Conservation (phyloP, 805 yeast genomes). For the Ogataea ganodermae region DNA sequence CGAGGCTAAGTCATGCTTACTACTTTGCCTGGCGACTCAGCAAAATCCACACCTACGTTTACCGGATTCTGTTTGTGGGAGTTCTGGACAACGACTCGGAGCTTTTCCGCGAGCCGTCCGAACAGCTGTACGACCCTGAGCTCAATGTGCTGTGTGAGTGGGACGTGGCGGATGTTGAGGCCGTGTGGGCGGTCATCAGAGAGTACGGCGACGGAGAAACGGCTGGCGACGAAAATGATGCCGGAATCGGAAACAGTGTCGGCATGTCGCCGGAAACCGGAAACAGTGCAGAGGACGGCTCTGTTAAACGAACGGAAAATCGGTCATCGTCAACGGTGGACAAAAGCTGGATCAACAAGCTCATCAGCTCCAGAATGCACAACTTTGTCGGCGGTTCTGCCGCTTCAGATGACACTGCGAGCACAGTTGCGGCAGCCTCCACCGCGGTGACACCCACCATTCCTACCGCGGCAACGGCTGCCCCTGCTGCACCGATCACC, state of each 20-base stretch:
- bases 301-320: background rate
- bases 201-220: background rate
- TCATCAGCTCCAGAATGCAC: slow-evolving; percentile 11
- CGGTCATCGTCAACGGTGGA: slow-evolving; percentile 7
- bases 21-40: slow-evolving; percentile 27
- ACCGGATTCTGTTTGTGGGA: slow-evolving; percentile 4
- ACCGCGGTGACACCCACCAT: background rate
- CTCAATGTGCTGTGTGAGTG: slow-evolving; percentile 7
- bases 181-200: slow-evolving; percentile 2
- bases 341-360: slow-evolving; percentile 16
- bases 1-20: slow-evolving; percentile 20
- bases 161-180: slow-evolving; percentile 6
- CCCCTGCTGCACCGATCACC: background rate
- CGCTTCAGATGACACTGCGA: background rate
- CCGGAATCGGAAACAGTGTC: background rate
- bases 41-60: slow-evolving; percentile 21
- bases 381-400: background rate
- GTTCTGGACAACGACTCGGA: slow-evolving; percentile 12
- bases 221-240: too few relatives aligned
- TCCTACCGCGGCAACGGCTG: background rate
- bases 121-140: slow-evolving; percentile 1
- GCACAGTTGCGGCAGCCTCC: too few relatives aligned
- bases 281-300: background rate
- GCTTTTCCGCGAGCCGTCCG: slow-evolving; percentile 11
- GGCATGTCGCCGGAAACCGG: background rate